Base-by-base conservation (phyloP, 2,329 filamentous ascomycete species). In the Penicillium glabrum region DNA sequence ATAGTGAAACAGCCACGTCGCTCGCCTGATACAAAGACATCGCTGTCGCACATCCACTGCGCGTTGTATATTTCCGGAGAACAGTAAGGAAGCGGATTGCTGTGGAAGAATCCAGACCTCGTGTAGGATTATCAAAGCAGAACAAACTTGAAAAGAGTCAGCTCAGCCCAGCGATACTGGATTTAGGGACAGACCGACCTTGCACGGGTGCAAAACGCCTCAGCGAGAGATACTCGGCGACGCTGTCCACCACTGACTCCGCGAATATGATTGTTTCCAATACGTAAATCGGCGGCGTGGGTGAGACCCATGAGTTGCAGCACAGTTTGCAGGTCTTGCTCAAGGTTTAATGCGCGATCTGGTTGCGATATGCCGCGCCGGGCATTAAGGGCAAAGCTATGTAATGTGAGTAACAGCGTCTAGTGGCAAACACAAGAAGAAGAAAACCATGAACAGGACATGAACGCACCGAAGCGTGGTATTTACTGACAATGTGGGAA, bases 11-110 rank as follows among this genome's bases (percentile, higher is more conserved):
- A 58, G 92, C 89, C 67, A 85, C 90, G 74, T 93, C 89, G 0
- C 87, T 90, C 0, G 89, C 89, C 71, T 93, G 90, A 72, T 93
- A 95, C 0, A 95, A 78, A 0, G 89, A 90, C 8, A 93, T 93
- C 3, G 88, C 89, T 0, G 87, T 90, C 71, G 29, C 41, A 31
- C 88, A 85, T 80, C 91, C 90, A 54, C 93, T 84, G 71, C 92
- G 57, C 3, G 23, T 87, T 19, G 90, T 93, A 76, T 91, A 83
- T 43, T 91, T 86, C 5, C 90, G 86, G 3, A 93, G 80, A 2
- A 87, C 89, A 67, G 83, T 83, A 62, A 79, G 77, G 59, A 85
- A 88, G 61, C 87, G 84, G 16, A 87, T 77, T 3, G 85, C 86
- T 0, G 86, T 88, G 46, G 82, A 86, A 16, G 86, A 83, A 55